Evolutionary conservation across 2,329 filamentous ascomycete genomes (phyloP).

Genomic region (Penicillium fuscoglaucum): DNA sequence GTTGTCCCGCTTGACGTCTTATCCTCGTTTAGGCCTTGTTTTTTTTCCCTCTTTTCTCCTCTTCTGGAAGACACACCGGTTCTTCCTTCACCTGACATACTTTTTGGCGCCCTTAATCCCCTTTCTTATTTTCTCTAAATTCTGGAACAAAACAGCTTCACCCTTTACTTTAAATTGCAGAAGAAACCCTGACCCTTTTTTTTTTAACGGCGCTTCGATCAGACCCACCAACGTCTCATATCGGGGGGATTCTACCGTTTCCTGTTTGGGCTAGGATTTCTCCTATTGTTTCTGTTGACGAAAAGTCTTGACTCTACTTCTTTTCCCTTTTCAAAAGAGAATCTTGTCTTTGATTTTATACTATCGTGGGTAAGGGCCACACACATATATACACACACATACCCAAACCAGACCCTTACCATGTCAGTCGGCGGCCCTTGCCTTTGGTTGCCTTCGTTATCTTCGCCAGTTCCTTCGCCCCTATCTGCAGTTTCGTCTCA

Average conservation of each 20-base stretch:
- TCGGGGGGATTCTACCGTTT: slow-evolving; percentile 16
- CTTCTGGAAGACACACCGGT: slow-evolving; percentile 5
- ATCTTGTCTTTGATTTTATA: slow-evolving; percentile 2
- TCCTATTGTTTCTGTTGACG: slow-evolving; percentile 6
- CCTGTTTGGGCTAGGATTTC: slow-evolving; percentile 9
- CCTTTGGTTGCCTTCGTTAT: slow-evolving; percentile 37
- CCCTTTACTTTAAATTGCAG: slow-evolving; percentile 28
- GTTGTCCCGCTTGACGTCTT: slow-evolving; percentile 11
- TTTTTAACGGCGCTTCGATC: slow-evolving; percentile 26
- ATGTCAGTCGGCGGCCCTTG: slow-evolving; percentile 42
- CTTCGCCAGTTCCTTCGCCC: slow-evolving; percentile 33
- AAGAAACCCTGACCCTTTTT: slow-evolving; percentile 23
- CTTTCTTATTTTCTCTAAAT: neutral
- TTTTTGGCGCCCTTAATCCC: slow-evolving; percentile 4
- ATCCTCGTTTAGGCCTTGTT: slow-evolving; percentile 7
- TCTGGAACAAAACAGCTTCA: slow-evolving; percentile 12
- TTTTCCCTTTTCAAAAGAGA: neutral
- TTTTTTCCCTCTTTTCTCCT: slow-evolving; percentile 6
- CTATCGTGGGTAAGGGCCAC: slow-evolving; percentile 8
- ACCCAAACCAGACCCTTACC: slow-evolving; percentile 22
- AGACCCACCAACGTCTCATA: slow-evolving; percentile 33
- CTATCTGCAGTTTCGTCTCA: slow-evolving; percentile 32
- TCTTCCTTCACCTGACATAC: slow-evolving; percentile 7
- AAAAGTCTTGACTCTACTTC: neutral
- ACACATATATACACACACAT: slow-evolving; percentile 6